Conservation (phyloP, 2,329 filamentous ascomycete species). For the Alternaria arborescens region DNA sequence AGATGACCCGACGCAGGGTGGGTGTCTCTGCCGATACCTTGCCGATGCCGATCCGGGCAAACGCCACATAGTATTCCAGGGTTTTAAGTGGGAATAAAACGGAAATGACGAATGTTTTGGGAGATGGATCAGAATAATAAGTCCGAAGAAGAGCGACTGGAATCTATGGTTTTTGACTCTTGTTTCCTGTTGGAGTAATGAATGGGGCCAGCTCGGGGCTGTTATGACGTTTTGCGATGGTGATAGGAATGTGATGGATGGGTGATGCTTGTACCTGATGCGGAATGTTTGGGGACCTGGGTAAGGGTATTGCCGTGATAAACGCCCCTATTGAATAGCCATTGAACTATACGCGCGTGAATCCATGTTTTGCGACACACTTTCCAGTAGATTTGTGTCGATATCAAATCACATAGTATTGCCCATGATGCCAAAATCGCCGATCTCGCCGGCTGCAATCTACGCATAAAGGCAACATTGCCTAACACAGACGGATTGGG, state of each 20-base stretch:
- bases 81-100: conserved; percentile 1
- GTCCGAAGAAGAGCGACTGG: conserved; percentile 18
- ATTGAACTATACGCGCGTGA: background rate
- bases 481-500: conserved; percentile 1
- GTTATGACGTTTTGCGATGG: background rate
- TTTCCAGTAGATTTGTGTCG: background rate
- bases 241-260: background rate
- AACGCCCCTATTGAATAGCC: background rate
- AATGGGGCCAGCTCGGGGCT: background rate
- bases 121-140: conserved; percentile 6
- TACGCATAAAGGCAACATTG: background rate
- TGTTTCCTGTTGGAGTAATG: conserved; percentile 8
- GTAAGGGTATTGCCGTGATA: background rate
- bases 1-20: background rate
- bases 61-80: background rate
- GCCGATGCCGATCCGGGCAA: background rate
- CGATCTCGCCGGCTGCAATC: conserved; percentile 5
- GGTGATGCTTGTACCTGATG: conserved; percentile 3
- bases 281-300: background rate
- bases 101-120: conserved; percentile 4
- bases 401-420: background rate
- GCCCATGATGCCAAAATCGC: background rate
- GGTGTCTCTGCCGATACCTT: background rate
- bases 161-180: conserved; percentile 9
- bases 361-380: background rate